Evolutionary conservation across 345 rosid genomes (phyloP), one percentile per base, ranked within the genome.

Genomic region (Eucalyptus melliodora): DNA sequence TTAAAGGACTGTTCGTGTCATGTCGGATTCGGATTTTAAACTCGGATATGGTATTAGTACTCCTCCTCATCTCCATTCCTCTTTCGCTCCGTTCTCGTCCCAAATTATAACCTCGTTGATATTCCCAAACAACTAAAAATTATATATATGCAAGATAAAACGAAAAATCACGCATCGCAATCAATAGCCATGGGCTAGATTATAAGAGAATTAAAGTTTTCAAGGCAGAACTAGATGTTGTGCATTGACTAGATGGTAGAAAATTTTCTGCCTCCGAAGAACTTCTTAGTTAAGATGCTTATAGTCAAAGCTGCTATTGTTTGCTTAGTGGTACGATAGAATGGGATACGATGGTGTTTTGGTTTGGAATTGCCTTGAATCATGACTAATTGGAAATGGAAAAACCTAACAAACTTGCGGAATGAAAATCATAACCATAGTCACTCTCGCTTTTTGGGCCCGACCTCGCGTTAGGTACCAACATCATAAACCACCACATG

Each of bases 71-170:
- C 27, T 19, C 42, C 47, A 19, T 72, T 69, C 21, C 0, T 19
- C 15, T 72, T 37, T 19, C 1, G 7, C 1, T 34, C 1, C 2
- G 2, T 17, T 34, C 44, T 19, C 14, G 1, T 40, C 26, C 45
- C 45, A 5, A 2, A 72, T 19, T 19, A 0, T 19, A 19, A 72
- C 27, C 16, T 37, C 5, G 0, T 37, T 37, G 40, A 72, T 37
- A 37, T 40, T 72, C 8, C 14, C 3, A 1, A 21, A 34, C 21
- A 19, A 11, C 26, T 19, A 17, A 17, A 53, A 50, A 50, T 50
- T 53, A 72, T 6, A 10, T 16, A 6, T 11, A 21, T 19, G 15
- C 8, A 5, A 0, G 0, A 37, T 10, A 19, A 37, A 37, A 37
- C 8, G 9, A 19, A 72, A 34, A 2, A 2, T 12, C 15, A 9